Evolutionary conservation across 202 grass and related monocot species (phyloP), one percentile per base, ranked within the genome.

Genomic region (Eragrostis tef): DNA sequence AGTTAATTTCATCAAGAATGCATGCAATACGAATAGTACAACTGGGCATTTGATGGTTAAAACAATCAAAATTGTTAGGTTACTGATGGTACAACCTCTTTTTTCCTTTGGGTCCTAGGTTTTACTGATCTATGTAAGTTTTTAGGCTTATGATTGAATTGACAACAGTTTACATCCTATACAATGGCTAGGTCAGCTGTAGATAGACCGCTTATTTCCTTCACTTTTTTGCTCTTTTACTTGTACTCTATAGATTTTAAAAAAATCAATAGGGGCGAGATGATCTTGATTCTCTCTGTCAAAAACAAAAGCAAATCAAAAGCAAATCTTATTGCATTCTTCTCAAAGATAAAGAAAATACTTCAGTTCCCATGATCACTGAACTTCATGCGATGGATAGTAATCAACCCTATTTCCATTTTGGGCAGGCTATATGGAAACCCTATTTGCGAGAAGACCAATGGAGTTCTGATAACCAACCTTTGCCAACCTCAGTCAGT

Each of bases 401-500:
- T 78, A 31, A 73, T 86, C 27, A 13, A 13, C 24, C 60, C n/a
- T 63, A 1, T 42, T 85, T 21, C 83, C 20, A 27, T 80, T 78
- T 85, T 89, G 45, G 53, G 60, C 81, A 94, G 95, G 95, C 73
- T 98, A 72, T 71, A 65, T 83, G 92, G 92, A 47, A 98, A 98
- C 80, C 95, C 95, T 64, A 70, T 95, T 57, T 98, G 92, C 62
- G 7, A 2, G 50, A 78, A 61, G 26, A 86, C 73, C 6, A 82
- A 1, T 67, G 73, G 44, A 63, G 22, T 70, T 90, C 70, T 14
- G 15, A 65, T 80, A 90, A 71, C 83, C 48, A 82, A 86, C 24
- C 64, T 79, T 58, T 88, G 60, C 77, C 81, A 81, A 42, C 66
- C 29, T 44, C 79, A 41, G 67, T 69, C 61, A 45, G 47, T 85